These are phyloP conservation scores for Tieghemostelium lacteum DNA, from an alignment of 78 protist genomes.

Conservation along the genomic window DNA sequence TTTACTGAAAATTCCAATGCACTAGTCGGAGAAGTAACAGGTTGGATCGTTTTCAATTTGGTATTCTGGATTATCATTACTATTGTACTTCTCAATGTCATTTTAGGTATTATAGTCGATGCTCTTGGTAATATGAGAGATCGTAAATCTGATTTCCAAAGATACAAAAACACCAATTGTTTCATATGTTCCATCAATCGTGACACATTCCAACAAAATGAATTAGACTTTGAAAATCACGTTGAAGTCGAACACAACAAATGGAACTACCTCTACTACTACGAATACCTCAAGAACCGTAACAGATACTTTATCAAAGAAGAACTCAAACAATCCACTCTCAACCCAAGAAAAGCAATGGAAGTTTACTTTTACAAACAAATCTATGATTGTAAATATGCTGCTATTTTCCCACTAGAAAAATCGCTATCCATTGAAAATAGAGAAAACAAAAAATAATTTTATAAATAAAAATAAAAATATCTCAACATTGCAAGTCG, in stretches of 20 bases:
- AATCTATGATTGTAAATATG: too few relatives aligned
- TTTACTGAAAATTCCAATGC: neutral
- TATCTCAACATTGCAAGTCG: too few relatives aligned
- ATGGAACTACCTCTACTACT: conserved; percentile 80
- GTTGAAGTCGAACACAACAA: conserved; percentile 79
- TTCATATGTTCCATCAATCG: conserved; percentile 80
- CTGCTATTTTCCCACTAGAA: too few relatives aligned
- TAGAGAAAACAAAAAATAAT: too few relatives aligned
- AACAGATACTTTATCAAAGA: conserved; percentile 16
- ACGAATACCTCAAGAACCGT: conserved; percentile 68
- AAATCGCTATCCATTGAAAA: too few relatives aligned
- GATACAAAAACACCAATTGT: conserved; percentile 35
- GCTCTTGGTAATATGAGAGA: conserved; percentile 72
- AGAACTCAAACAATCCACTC: too few relatives aligned
- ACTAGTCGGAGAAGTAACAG: neutral
- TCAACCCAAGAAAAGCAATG: too few relatives aligned
- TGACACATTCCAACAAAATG: conserved; percentile 68
- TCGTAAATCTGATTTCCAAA: conserved; percentile 21
- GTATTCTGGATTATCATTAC: conserved; percentile 34
- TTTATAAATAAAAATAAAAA: too few relatives aligned
- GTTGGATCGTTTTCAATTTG: conserved; percentile 58
- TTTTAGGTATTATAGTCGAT: conserved; percentile 82
- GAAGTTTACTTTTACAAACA: too few relatives aligned
- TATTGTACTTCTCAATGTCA: conserved; percentile 47
- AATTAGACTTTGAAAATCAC: conserved; percentile 66